These are phyloP conservation scores for Fragilaria radians DNA, from an alignment of 108 stramenopile species.

Conservation along the genomic window DNA sequence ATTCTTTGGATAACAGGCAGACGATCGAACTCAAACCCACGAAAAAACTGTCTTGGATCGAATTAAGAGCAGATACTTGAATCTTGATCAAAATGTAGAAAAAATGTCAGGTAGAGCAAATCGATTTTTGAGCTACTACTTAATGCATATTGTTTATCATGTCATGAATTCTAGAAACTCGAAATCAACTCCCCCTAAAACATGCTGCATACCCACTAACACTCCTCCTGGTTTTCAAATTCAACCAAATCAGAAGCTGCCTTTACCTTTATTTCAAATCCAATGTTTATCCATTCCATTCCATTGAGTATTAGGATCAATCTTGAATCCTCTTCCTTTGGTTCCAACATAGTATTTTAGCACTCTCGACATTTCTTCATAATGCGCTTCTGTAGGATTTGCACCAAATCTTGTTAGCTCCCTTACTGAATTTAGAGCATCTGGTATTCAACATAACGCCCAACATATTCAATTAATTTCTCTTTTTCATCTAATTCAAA, in stretches of 20 bases:
- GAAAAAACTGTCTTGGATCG: too few relatives aligned
- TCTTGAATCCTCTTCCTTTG: constrained; percentile 4
- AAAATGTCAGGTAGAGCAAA: too few relatives aligned
- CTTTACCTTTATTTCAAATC: not conserved
- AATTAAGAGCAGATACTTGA: too few relatives aligned
- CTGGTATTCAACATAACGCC: not conserved
- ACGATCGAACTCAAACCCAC: too few relatives aligned
- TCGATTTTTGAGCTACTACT: too few relatives aligned
- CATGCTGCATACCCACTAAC: not conserved
- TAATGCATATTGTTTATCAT: too few relatives aligned
- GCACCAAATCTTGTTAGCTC: too few relatives aligned
- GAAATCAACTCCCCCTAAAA: constrained; percentile 4
- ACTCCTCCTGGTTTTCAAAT: not conserved
- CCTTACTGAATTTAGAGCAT: not conserved
- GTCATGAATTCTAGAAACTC: too few relatives aligned
- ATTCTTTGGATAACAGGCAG: too few relatives aligned
- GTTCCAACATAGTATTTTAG: constrained; percentile 16
- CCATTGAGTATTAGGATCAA: constrained; percentile 13
- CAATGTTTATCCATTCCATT: constrained; percentile 16
- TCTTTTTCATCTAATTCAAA: not conserved
- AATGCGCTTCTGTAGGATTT: too few relatives aligned
- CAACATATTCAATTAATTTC: not conserved
- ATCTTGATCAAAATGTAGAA: too few relatives aligned
- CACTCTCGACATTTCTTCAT: constrained; percentile 5
- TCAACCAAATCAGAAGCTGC: not conserved